Percentiles rank a stretch among this genome's conserved stretches.
Conservation (phyloP, 441 rosid genomes). For the Erysimum pusillum region DNA sequence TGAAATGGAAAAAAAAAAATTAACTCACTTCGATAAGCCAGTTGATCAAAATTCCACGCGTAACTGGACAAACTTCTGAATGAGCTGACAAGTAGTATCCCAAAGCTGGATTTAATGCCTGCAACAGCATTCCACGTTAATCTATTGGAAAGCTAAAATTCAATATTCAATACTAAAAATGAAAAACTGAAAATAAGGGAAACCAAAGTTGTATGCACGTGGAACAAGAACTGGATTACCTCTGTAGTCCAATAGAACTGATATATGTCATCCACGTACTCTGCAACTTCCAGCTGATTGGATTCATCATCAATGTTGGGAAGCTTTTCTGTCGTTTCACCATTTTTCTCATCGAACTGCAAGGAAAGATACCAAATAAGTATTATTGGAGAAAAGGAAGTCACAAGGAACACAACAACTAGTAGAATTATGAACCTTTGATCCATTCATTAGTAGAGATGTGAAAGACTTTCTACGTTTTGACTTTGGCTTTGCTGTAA, state of each 20-base stretch:
- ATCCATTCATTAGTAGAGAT: conserved; percentile 70
- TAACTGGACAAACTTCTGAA: conserved; percentile 67
- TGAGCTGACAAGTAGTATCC: conserved; percentile 72
- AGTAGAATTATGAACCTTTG: conserved; percentile 60
- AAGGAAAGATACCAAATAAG: conserved; percentile 44
- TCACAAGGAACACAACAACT: conserved; percentile 22
- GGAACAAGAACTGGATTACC: conserved; percentile 55
- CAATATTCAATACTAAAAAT: not conserved
- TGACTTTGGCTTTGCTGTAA: conserved; percentile 58
- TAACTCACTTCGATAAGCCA: conserved; percentile 88
- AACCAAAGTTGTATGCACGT: not conserved
- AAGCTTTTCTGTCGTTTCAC: conserved; percentile 61
- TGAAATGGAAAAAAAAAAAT: conserved; percentile 47
- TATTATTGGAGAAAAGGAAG: conserved; percentile 14
- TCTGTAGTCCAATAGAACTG: conserved; percentile 87
- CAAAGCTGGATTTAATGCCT: conserved; percentile 66
- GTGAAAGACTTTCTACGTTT: conserved; percentile 90
- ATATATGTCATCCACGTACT: conserved; percentile 92
- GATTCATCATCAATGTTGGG: conserved; percentile 78
- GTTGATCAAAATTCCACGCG: conserved; percentile 91
- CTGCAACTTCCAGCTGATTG: conserved; percentile 94
- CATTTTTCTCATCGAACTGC: conserved; percentile 64
- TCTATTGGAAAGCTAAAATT: conserved; percentile 16
- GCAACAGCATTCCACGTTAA: conserved; percentile 45
- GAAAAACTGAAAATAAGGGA: conserved; percentile 13